Evolutionary conservation across 2,329 filamentous ascomycete genomes (phyloP).

Genomic region (Macrophomina pseudophaseolina): DNA sequence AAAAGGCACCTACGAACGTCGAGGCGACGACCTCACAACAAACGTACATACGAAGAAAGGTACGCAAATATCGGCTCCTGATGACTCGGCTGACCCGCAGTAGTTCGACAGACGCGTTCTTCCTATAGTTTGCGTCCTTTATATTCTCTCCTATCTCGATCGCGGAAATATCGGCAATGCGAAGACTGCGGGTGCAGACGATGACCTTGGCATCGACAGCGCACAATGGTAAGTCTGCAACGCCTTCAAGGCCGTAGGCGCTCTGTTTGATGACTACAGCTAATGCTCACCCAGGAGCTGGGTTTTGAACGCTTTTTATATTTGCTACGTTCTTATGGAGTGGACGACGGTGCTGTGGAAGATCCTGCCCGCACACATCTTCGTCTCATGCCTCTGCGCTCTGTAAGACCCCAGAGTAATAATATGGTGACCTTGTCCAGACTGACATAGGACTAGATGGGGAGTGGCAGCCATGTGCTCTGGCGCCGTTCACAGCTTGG

Average conservation of each 20-base stretch:
- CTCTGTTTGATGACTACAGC: constrained; percentile 12
- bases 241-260: not conserved
- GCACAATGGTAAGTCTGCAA: constrained; percentile 56
- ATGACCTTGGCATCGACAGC: constrained; percentile 42
- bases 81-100: not conserved
- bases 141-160: constrained; percentile 37
- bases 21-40: constrained; percentile 5
- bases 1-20: not conserved
- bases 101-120: constrained; percentile 35
- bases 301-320: constrained; percentile 66
- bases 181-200: constrained; percentile 38
- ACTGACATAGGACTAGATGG: constrained; percentile 26
- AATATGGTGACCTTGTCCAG: not conserved
- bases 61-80: not conserved
- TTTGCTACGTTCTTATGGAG: constrained; percentile 47
- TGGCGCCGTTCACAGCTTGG: constrained; percentile 12
- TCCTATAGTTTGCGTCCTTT: constrained; percentile 36
- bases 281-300: constrained; percentile 44
- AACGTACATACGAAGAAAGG: constrained; percentile 1
- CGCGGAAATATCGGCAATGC: constrained; percentile 49
- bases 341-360: constrained; percentile 43
- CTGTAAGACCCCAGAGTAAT: constrained; percentile 11
- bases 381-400: constrained; percentile 30
- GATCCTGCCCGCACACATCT: constrained; percentile 33
- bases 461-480: constrained; percentile 30